phyloP scores from a whole-genome alignment of 23 red algal species.

The Agarophyton chilense region DNA sequence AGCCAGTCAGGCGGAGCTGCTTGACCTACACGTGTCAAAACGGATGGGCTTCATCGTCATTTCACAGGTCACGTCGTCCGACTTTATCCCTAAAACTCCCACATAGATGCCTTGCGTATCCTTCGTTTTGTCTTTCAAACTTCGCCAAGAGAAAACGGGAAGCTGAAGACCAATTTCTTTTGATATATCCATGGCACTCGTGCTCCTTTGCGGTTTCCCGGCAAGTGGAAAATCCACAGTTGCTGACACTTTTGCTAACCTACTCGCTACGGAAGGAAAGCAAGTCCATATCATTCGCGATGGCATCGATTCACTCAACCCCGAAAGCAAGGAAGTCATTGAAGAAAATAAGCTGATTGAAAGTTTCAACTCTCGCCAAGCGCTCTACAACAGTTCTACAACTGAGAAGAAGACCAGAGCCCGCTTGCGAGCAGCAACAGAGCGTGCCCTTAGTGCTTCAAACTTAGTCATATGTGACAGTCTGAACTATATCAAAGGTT shows the following conservation, averaged over 20 bases:
- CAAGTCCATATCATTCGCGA: slow-evolving; percentile 38
- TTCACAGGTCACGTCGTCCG: no score
- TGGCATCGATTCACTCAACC: not conserved
- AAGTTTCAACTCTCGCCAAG: not conserved
- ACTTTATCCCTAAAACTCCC: no score
- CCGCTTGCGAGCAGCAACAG: slow-evolving; percentile 56
- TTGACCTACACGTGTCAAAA: no score
- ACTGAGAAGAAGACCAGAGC: slow-evolving; percentile 69
- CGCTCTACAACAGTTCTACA: slow-evolving; percentile 48
- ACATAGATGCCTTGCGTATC: no score
- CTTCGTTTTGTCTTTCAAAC: no score
- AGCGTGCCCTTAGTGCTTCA: slow-evolving; percentile 43
- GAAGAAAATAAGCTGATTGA: not conserved
- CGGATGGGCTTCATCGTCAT: no score
- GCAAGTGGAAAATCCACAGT: slow-evolving; percentile 67
- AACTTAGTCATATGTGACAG: slow-evolving; percentile 74
- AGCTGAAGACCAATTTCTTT: no score
- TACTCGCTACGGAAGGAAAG: not conserved
- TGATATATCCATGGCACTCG: slow-evolving; percentile 55
- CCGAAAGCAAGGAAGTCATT: not conserved
- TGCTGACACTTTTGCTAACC: slow-evolving; percentile 1
- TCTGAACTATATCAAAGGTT: slow-evolving; percentile 89
- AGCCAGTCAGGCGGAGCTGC: no score
- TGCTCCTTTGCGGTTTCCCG: slow-evolving; percentile 59
- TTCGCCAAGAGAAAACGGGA: no score